phyloP scores from a whole-genome alignment of 2,329 filamentous ascomycete genomes.

The Colletotrichum agaves region DNA sequence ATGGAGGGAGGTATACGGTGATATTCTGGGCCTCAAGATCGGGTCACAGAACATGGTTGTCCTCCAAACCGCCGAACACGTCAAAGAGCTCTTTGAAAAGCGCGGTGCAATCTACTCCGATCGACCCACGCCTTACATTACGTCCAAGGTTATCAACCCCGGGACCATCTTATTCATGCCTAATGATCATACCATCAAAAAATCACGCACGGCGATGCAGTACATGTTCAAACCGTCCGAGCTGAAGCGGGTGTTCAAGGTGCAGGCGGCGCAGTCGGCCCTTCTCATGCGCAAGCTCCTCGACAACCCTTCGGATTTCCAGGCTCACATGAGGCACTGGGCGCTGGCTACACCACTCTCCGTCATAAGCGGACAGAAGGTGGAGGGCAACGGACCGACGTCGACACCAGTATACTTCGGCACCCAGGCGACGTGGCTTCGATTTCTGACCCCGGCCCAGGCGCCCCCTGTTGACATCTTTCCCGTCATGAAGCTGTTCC shows the following conservation, averaged over 20 bases:
- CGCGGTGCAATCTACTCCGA: constrained; percentile 52
- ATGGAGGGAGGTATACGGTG: constrained; percentile 49
- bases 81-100: constrained; percentile 51
- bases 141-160: constrained; percentile 41
- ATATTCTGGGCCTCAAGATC: constrained; percentile 46
- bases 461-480: constrained; percentile 44
- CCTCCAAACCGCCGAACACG: constrained; percentile 46
- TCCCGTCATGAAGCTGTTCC: constrained; percentile 51
- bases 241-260: constrained; percentile 32
- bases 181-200: constrained; percentile 25
- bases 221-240: constrained; percentile 41
- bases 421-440: constrained; percentile 40
- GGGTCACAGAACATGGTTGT: constrained; percentile 48
- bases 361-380: constrained; percentile 40
- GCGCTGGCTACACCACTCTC: constrained; percentile 42
- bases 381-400: constrained; percentile 31
- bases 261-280: constrained; percentile 40
- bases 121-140: constrained; percentile 45
- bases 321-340: constrained; percentile 39
- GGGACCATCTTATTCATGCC: constrained; percentile 19
- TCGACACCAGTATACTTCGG: constrained; percentile 39
- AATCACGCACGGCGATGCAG: constrained; percentile 23
- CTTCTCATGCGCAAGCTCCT: constrained; percentile 38
- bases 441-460: constrained; percentile 42
- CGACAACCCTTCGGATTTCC: constrained; percentile 36